Percentiles rank a stretch among this genome's conserved stretches.
These are phyloP conservation scores for Leccinum rimulosum DNA, from an alignment of 768 basidiomycete species.

Conservation along the genomic window DNA sequence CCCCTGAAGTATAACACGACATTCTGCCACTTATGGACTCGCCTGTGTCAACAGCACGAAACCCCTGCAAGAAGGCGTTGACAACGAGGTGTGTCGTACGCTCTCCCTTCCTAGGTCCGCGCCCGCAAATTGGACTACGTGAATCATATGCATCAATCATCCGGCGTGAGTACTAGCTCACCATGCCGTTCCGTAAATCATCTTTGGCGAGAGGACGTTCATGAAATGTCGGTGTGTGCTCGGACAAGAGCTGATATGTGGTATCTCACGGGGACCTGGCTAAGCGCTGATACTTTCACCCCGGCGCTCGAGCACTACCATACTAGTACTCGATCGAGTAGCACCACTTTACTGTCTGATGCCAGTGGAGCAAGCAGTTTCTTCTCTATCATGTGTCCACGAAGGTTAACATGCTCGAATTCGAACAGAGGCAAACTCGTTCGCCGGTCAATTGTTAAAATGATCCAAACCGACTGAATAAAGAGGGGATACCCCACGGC, in stretches of 20 bases:
- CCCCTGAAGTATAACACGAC: conserved; percentile 10
- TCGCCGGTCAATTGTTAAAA: not conserved
- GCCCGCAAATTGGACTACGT: not conserved
- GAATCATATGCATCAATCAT: not conserved
- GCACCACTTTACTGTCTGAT: not conserved
- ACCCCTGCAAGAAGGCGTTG: conserved; percentile 71
- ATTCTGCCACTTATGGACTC: conserved; percentile 21
- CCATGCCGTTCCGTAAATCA: conserved; percentile 67
- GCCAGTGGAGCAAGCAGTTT: not conserved
- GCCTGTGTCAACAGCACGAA: conserved; percentile 84
- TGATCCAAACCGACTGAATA: not conserved
- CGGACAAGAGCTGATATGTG: conserved; percentile 3
- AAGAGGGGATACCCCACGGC: not conserved
- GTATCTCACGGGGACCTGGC: conserved; percentile 15
- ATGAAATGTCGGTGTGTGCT: conserved; percentile 14
- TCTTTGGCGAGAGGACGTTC: conserved; percentile 38
- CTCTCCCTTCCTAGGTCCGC: conserved; percentile 66
- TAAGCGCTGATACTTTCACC: not conserved
- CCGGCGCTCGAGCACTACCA: not conserved
- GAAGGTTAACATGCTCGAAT: not conserved
- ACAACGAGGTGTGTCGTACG: conserved; percentile 65
- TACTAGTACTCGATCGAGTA: not conserved
- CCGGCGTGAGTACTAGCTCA: conserved; percentile 22
- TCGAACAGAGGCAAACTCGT: not conserved
- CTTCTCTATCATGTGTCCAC: not conserved